phyloP scores from a whole-genome alignment of 2,329 filamentous ascomycete genomes.

The Nothomitra cinnamomea region DNA sequence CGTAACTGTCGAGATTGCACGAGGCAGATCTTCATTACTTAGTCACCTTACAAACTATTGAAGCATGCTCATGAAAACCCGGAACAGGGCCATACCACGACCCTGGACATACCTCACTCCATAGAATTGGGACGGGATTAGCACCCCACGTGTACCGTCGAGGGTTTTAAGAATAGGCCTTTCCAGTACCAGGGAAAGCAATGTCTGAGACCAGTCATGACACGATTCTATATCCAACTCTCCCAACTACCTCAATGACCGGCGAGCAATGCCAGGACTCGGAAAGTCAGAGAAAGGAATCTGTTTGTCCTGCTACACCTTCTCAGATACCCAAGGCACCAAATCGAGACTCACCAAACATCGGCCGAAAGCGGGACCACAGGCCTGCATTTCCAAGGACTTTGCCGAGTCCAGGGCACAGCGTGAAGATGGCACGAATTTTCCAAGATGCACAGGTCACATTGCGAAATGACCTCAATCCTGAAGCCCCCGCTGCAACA shows the following conservation, averaged over 20 bases:
- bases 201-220: no score
- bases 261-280: neutral
- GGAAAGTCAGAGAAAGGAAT: neutral
- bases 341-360: slow-evolving; percentile 1
- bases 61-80: no score
- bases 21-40: neutral
- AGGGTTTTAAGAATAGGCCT: no score
- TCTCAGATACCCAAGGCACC: neutral
- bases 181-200: no score
- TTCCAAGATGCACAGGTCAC: slow-evolving; percentile 1
- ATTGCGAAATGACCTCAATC: neutral
- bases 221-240: no score
- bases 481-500: neutral
- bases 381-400: neutral
- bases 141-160: no score
- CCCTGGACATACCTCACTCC: no score
- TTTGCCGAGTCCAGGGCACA: slow-evolving; percentile 1
- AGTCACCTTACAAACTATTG: no score
- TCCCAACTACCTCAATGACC: neutral
- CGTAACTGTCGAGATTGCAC: slow-evolving; percentile 1
- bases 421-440: slow-evolving; percentile 4
- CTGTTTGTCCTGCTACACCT: neutral
- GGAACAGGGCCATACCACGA: no score
- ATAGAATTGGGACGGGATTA: no score
- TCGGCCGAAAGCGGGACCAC: neutral